These are phyloP conservation scores for Irpex sp. DNA, from an alignment of 1,284 basidiomycete species.

Conservation along the genomic window DNA sequence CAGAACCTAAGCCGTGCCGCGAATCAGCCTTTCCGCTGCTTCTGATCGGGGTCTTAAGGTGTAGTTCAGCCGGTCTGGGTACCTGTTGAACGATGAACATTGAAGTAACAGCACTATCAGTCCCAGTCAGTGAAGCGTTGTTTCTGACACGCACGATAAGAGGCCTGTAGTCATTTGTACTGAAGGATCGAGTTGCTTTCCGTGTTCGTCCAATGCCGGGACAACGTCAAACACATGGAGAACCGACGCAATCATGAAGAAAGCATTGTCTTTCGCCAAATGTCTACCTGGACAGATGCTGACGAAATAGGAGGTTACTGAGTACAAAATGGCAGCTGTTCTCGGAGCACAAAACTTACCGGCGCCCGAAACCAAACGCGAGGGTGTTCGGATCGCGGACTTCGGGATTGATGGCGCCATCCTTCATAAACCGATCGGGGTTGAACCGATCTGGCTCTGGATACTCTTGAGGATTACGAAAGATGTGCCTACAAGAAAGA, in stretches of 20 bases:
- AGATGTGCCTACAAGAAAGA: slow-evolving; percentile 15
- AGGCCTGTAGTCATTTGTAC: slow-evolving; percentile 5
- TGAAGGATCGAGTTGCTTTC: slow-evolving; percentile 19
- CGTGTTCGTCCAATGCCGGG: slow-evolving; percentile 18
- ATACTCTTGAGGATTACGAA: slow-evolving; percentile 20
- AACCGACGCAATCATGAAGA: slow-evolving; percentile 20
- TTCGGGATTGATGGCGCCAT: slow-evolving; percentile 4
- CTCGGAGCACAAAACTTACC: neutral
- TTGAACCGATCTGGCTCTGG: slow-evolving; percentile 21
- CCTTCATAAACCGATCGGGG: slow-evolving; percentile 21
- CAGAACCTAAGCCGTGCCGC: neutral
- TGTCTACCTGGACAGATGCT: slow-evolving; percentile 19
- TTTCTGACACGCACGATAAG: neutral
- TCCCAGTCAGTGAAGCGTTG: too few relatives aligned
- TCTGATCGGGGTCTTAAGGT: neutral
- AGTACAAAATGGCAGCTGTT: neutral
- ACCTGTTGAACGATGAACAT: neutral
- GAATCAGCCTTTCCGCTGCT: neutral
- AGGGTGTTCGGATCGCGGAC: slow-evolving; percentile 10
- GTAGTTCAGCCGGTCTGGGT: neutral
- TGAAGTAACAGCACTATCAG: neutral
- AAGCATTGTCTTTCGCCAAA: slow-evolving; percentile 24
- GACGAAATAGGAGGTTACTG: neutral
- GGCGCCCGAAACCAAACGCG: slow-evolving; percentile 11
- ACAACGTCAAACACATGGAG: slow-evolving; percentile 21